Evolutionary conservation across 192 early-diverging fungal genomes (phyloP).

Genomic region (Rhizoclosmatium sp.): DNA sequence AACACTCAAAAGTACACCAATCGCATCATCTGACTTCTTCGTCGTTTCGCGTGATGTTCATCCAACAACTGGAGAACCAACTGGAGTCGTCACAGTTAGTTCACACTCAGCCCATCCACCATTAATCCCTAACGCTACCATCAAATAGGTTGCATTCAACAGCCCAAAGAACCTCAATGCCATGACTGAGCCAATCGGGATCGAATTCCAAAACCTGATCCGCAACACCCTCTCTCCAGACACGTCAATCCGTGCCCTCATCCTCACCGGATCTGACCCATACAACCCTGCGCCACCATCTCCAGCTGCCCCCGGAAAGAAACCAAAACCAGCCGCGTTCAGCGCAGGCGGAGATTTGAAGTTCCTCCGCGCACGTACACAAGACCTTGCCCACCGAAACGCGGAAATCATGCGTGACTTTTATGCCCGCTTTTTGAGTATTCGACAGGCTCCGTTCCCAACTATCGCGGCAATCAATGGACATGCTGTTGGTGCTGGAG

Average conservation of each 20-base stretch:
- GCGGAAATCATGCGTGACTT: slow-evolving; percentile 42
- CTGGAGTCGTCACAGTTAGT: slow-evolving; percentile 23
- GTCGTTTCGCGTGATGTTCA: neutral
- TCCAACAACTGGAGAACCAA: neutral
- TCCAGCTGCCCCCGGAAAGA: neutral
- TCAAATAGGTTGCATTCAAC: slow-evolving; percentile 33
- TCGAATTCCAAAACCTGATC: slow-evolving; percentile 25
- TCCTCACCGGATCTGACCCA: slow-evolving; percentile 24
- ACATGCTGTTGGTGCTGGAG: slow-evolving; percentile 43
- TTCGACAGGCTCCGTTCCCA: slow-evolving; percentile 35
- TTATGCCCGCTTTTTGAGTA: slow-evolving; percentile 39
- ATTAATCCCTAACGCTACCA: neutral
- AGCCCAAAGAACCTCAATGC: slow-evolving; percentile 42
- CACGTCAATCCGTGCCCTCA: slow-evolving; percentile 10
- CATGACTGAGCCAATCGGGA: slow-evolving; percentile 39
- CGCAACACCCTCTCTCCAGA: slow-evolving; percentile 8
- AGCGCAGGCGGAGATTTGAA: slow-evolving; percentile 37
- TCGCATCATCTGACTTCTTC: slow-evolving; percentile 16
- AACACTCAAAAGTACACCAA: neutral
- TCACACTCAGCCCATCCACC: neutral
- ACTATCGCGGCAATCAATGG: slow-evolving; percentile 49
- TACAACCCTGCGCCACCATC: neutral
- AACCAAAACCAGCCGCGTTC: slow-evolving; percentile 18
- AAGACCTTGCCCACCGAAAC: slow-evolving; percentile 14
- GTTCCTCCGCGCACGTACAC: slow-evolving; percentile 32